These are phyloP conservation scores for Purpureocillium lavendulum DNA, from an alignment of 2,329 filamentous ascomycete genomes.

Conservation along the genomic window DNA sequence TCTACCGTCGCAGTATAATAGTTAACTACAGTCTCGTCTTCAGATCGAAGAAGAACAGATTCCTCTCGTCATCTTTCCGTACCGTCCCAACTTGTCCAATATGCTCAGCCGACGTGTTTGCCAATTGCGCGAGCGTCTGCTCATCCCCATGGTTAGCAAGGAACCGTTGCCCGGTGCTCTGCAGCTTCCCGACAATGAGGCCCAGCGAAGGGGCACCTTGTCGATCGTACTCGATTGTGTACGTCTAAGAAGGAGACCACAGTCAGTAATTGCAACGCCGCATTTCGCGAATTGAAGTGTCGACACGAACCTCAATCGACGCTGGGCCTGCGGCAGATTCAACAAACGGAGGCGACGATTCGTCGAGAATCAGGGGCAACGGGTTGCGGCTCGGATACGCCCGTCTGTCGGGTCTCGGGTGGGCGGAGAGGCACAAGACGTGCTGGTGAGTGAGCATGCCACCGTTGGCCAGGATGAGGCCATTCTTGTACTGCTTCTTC, in stretches of 20 bases:
- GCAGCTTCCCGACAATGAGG: slow-evolving; percentile 13
- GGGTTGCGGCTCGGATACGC: slow-evolving; percentile 10
- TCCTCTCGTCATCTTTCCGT: slow-evolving; percentile 5
- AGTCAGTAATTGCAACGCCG: no score
- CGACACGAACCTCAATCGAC: slow-evolving; percentile 13
- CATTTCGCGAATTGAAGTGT: no score
- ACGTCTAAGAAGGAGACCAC: slow-evolving; percentile 12
- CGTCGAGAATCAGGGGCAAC: slow-evolving; percentile 4
- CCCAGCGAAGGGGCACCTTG: slow-evolving; percentile 10
- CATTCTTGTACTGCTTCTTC: slow-evolving; percentile 33
- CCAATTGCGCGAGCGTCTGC: slow-evolving; percentile 10
- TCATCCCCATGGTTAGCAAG: slow-evolving; percentile 18
- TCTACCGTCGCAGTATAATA: no score
- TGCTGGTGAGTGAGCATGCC: slow-evolving; percentile 59
- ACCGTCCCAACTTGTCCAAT: slow-evolving; percentile 11
- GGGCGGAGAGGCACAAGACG: slow-evolving; percentile 46
- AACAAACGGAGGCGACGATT: slow-evolving; percentile 8
- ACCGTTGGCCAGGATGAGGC: slow-evolving; percentile 57
- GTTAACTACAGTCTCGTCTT: slow-evolving; percentile 7
- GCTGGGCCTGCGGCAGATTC: slow-evolving; percentile 13
- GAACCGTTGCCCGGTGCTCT: slow-evolving; percentile 13
- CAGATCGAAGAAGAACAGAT: slow-evolving; percentile 10
- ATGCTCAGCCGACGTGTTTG: slow-evolving; percentile 6
- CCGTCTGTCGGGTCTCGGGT: slow-evolving; percentile 18
- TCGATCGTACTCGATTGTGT: slow-evolving; percentile 20